Base-by-base conservation (phyloP, 2,329 filamentous ascomycete species). In the Neofusicoccum ribis region DNA sequence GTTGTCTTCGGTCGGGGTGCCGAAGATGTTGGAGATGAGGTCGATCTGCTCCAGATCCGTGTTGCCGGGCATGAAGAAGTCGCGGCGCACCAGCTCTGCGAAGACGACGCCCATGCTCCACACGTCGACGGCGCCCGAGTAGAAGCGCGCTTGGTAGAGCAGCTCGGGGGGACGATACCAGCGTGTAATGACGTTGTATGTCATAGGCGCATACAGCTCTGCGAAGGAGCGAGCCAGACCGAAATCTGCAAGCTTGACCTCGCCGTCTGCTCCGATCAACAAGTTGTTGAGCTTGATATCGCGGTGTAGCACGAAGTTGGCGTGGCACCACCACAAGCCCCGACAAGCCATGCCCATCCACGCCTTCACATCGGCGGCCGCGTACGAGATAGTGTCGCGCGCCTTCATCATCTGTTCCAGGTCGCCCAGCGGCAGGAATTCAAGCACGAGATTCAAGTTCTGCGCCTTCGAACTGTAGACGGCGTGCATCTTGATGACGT, bases 251-350 rank as follows among this genome's bases (percentile, higher is more conserved):
- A 99, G 87, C 78, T 98, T 98, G 74, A 99, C 88, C 73, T 94
- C 91, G 56, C 95, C 94, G 75, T 97, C 91, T 47, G 92, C 91
- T 23, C 93, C 93, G 72, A 99, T 96, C 66, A 99, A 85, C 79
- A 98, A 82, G 81, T 99, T 99, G 86, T 98, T 98, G 54, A 94
- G 94, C 80, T 99, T 99, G 83, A 99, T 98, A 82, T 99, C 95
- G 71, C 95, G 91, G 80, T 99, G 95, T 36, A 99, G 85, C 17
- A 99, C 87, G 72, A 90, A 94, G 77, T 95, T 96, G 75, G 93
- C 91, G 78, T 99, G 95, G 78, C 95, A 98, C 83, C 96, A 99
- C 89, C 92, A 96, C 34, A 98, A 88, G 31, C 91, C 95, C 47
- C 94, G 89, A 34, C 86, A 87, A n/a, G 98, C 85, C 95, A 98